A percentile compares a stretch with the other conserved stretches of the same genome.
Evolutionary conservation across 345 rosid species (phyloP).

Genomic region (Carallia pectinifolia): DNA sequence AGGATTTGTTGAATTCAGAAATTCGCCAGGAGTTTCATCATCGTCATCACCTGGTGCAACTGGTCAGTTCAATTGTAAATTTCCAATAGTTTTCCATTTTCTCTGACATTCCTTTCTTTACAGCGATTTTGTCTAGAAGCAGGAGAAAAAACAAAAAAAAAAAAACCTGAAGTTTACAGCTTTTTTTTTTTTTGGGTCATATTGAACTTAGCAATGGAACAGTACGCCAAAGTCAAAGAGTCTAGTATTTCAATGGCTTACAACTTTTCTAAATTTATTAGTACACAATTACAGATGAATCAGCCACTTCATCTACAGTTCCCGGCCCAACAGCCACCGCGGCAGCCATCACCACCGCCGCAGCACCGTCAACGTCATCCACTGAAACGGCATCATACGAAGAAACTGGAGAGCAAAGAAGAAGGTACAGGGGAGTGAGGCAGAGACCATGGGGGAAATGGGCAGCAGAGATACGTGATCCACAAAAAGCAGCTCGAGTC

Average conservation of each 20-base stretch:
- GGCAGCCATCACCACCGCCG: constrained; percentile 3
- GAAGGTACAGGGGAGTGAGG: constrained; percentile 80
- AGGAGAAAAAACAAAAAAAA: background rate
- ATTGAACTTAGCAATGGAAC: constrained; percentile 14
- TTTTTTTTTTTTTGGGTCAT: constrained; percentile 8
- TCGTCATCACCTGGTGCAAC: constrained; percentile 43
- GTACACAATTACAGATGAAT: constrained; percentile 33
- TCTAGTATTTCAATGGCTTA: constrained; percentile 11
- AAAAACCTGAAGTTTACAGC: background rate
- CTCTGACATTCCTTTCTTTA: background rate
- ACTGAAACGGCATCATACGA: constrained; percentile 21
- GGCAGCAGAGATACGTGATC: constrained; percentile 93
- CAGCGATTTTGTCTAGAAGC: background rate
- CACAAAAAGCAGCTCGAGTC: constrained; percentile 74
- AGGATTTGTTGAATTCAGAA: constrained; percentile 22
- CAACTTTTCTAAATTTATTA: background rate
- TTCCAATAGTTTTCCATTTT: background rate
- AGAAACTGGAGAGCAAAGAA: constrained; percentile 46
- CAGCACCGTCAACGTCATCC: constrained; percentile 10
- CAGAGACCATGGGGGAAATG: constrained; percentile 94
- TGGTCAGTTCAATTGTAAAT: constrained; percentile 2
- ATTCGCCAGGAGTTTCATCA: constrained; percentile 36
- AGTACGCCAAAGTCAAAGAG: background rate
- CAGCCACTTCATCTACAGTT: constrained; percentile 9
- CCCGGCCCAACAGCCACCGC: constrained; percentile 11